Evolutionary conservation across 2,329 filamentous ascomycete genomes (phyloP).

Genomic region (Aspergillus clavatus): DNA sequence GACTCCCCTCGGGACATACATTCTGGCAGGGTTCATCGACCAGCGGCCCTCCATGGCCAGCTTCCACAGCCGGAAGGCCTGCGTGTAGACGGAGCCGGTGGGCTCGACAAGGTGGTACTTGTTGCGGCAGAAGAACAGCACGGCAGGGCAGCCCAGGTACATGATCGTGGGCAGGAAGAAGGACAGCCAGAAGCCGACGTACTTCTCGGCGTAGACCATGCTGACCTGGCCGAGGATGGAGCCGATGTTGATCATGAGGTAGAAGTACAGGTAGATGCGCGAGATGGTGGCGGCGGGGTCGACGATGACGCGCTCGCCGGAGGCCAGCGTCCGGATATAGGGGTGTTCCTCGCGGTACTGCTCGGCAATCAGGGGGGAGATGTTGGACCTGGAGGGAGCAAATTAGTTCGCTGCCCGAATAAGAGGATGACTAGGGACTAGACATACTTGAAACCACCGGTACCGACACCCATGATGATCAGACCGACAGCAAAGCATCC

Average conservation of each 20-base stretch:
- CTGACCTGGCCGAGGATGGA: conserved; percentile 57
- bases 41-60: conserved; percentile 61
- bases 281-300: conserved; percentile 65
- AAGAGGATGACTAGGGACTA: not conserved
- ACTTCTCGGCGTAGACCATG: conserved; percentile 72
- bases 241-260: conserved; percentile 66
- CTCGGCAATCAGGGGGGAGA: conserved; percentile 66
- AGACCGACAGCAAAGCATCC: conserved; percentile 61
- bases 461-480: conserved; percentile 67
- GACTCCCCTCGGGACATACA: too few relatives aligned
- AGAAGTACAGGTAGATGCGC: conserved; percentile 66
- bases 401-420: not conserved
- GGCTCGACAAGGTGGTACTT: conserved; percentile 62
- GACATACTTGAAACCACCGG: conserved; percentile 66
- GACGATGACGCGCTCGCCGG: conserved; percentile 64
- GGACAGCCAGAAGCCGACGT: conserved; percentile 69
- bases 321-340: conserved; percentile 51
- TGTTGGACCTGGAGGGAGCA: conserved; percentile 65
- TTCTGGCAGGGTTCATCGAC: conserved; percentile 57
- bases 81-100: conserved; percentile 66
- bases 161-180: conserved; percentile 63
- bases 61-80: conserved; percentile 58
- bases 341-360: conserved; percentile 60
- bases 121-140: conserved; percentile 57
- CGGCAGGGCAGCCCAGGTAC: conserved; percentile 58